Base-by-base conservation (phyloP, 2,329 filamentous ascomycete species). In the Neonectria magnoliae region DNA sequence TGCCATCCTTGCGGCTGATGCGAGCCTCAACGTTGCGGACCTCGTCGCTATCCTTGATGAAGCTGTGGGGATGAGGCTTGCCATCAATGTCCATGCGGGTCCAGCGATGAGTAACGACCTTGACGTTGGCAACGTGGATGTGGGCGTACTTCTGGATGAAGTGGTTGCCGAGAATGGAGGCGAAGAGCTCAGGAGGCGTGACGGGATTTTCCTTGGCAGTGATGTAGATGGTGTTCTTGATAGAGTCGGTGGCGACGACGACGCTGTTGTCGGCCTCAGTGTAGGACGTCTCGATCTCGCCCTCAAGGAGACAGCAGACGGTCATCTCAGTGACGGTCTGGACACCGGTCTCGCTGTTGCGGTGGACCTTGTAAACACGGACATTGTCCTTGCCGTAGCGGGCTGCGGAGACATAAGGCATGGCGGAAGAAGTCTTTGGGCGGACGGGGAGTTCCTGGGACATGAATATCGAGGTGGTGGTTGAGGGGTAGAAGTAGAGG, bases 141-240 rank as follows among this genome's bases (percentile, higher is more conserved):
- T 99, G 96, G 42, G 86, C 78, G 84, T 99, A 99, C 67, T 85
- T 93, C 73, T 92, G 87, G 76, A 98, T 82, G 83, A 98, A 98
- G 85, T 99, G 96, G 71, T 89, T 87, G 73, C 92, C 94, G 57
- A 99, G 84, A 73, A 92, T 91, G 75, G 91, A 88, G 71, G 92
- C 95, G 79, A 93, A 99, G 68, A 97, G 89, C 84, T 99, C 96
- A 0, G 96, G 95, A 16, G 96, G 94, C 72, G 91, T 93, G 73
- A 99, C 92, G 36, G 94, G 93, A 83, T 97, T 86, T 82, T 97
- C 91, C 84, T 97, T 98, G 76, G 96, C 95, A 77, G 93, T 91
- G 82, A 99, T 94, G 85, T 96, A 97, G 77, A 93, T 90, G 74
- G 92, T 98, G 83, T 99, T 97, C 85, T 99, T 99, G 83, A 98